Conservation (phyloP, 768 basidiomycete genomes). For the Clitopilus passeckerianus region DNA sequence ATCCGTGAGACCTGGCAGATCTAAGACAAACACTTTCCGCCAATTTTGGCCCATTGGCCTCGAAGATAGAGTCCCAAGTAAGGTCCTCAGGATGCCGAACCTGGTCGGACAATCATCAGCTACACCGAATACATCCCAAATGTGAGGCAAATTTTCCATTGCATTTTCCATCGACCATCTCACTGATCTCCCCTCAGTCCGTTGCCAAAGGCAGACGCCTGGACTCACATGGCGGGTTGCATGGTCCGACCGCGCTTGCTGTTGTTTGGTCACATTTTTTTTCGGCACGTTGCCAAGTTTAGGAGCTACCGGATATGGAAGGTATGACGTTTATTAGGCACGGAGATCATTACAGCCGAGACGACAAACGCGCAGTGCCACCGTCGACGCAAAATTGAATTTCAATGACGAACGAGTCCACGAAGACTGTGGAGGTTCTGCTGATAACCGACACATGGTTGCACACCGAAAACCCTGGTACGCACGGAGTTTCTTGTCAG, state of each 20-base stretch:
- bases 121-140: too few species aligned
- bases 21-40: too few species aligned
- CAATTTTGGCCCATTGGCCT: too few species aligned
- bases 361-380: neutral
- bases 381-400: neutral
- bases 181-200: neutral
- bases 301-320: neutral
- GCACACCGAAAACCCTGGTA: neutral
- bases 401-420: neutral
- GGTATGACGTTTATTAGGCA: neutral
- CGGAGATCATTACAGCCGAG: neutral
- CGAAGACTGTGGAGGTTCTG: neutral
- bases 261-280: neutral
- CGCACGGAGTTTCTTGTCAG: neutral
- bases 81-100: too few species aligned
- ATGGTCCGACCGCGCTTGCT: neutral
- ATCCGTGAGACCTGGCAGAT: too few species aligned
- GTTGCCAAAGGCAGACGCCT: neutral
- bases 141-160: neutral
- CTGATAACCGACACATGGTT: neutral
- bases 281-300: neutral
- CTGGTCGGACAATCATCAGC: too few species aligned
- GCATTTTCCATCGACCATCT: neutral
- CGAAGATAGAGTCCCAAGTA: too few species aligned
- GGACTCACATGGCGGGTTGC: neutral